A percentile compares a stretch with the other conserved stretches of the same genome.
Evolutionary conservation across 257 asterid genomes (phyloP).

Genomic region (Handroanthus guayacan): DNA sequence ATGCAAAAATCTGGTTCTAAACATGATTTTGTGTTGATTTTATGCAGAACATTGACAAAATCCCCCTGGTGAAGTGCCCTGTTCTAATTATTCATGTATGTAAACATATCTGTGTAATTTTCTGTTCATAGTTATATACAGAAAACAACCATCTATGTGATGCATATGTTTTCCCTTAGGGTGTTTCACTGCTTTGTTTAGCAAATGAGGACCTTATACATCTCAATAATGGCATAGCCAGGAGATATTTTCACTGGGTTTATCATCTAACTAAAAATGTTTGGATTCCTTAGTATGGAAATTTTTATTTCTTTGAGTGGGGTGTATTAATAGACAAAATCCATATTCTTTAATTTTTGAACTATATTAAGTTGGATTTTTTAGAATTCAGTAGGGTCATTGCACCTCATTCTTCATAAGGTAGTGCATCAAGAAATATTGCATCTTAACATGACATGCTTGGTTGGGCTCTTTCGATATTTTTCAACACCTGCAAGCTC

Average conservation of each 20-base stretch:
- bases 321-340: no score
- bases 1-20: slow-evolving; percentile 17
- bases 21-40: slow-evolving; percentile 29
- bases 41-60: slow-evolving; percentile 92
- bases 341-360: no score
- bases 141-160: background rate
- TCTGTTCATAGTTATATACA: background rate
- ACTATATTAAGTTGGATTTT: no score
- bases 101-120: slow-evolving; percentile 24
- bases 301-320: no score
- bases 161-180: slow-evolving; percentile 12
- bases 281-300: no score
- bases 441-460: background rate
- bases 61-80: slow-evolving; percentile 84
- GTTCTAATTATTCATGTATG: slow-evolving; percentile 92
- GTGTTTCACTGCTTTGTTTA: background rate
- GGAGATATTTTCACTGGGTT: no score
- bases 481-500: background rate
- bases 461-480: slow-evolving; percentile 3
- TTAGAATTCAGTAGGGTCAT: no score
- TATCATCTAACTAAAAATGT: no score
- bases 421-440: background rate
- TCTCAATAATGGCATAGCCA: background rate
- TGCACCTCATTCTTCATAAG: no score
- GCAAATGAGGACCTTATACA: slow-evolving; percentile 2